Evolutionary conservation across 2,329 filamentous ascomycete genomes (phyloP).

Genomic region (Stagonosporopsis rhizophila): DNA sequence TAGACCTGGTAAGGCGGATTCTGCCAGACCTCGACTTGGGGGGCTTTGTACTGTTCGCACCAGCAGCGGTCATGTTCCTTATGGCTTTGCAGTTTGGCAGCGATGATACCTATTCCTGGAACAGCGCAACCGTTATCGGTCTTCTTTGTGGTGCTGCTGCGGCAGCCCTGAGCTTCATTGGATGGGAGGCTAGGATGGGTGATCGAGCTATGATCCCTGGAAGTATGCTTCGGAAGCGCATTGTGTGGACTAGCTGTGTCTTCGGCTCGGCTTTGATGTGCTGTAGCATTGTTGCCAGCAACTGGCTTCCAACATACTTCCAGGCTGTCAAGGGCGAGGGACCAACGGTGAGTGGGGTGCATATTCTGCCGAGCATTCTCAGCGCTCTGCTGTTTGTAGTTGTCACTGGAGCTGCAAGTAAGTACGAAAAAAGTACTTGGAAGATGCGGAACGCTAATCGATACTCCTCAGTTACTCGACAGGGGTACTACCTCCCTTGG

Average conservation of each 20-base stretch:
- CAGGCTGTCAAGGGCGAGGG: conserved; percentile 49
- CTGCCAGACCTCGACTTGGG: conserved; percentile 47
- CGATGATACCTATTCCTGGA: conserved; percentile 46
- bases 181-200: conserved; percentile 47
- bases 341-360: conserved; percentile 50
- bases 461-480: conserved; percentile 18
- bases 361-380: conserved; percentile 49
- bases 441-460: conserved; percentile 1
- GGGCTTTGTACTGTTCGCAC: conserved; percentile 47
- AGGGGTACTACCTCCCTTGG: conserved; percentile 42
- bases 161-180: conserved; percentile 40
- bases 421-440: not conserved
- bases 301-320: conserved; percentile 50
- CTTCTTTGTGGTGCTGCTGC: conserved; percentile 43
- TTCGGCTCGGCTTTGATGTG: conserved; percentile 18
- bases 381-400: conserved; percentile 30
- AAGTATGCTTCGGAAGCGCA: conserved; percentile 38
- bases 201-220: conserved; percentile 51
- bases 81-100: conserved; percentile 51
- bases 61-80: conserved; percentile 46
- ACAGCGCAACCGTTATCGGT: conserved; percentile 43
- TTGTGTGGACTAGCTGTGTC: conserved; percentile 41
- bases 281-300: conserved; percentile 19
- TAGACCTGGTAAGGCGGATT: conserved; percentile 32
- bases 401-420: conserved; percentile 28